Conservation (phyloP, 1,139 yeast genomes). For the Maudiozyma humilis region DNA sequence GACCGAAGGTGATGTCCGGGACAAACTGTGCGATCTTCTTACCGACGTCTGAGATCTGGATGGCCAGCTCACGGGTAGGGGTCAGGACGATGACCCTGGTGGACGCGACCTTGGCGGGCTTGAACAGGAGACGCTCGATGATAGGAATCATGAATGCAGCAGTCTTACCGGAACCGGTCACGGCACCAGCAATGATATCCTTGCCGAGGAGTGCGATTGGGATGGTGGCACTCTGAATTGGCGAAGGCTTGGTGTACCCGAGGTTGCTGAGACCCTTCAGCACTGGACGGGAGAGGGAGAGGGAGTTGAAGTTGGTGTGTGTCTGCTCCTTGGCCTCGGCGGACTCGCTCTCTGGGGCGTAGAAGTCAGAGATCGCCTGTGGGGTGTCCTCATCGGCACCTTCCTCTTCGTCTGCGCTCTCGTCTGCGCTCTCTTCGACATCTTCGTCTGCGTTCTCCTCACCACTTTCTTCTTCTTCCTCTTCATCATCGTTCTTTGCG, state of each 20-base stretch:
- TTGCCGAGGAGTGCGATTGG: constrained; percentile 90
- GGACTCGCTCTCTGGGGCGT: constrained; percentile 49
- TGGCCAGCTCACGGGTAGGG: constrained; percentile 97
- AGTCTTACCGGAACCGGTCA: too few relatives aligned
- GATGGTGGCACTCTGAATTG: constrained; percentile 87
- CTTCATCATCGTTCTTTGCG: constrained; percentile 30
- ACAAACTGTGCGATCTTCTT: constrained; percentile 73
- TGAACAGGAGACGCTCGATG: constrained; percentile 80
- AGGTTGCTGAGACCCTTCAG: constrained; percentile 71
- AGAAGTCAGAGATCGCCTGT: constrained; percentile 64
- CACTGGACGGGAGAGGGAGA: constrained; percentile 83
- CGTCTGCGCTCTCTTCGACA: constrained; percentile 28
- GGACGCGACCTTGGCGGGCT: constrained; percentile 76
- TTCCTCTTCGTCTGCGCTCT: constrained; percentile 31
- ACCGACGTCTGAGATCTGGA: constrained; percentile 93
- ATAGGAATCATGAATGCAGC: constrained; percentile 97
- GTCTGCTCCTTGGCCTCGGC: constrained; percentile 37
- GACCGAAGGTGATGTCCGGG: constrained; percentile 67
- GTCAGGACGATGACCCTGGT: constrained; percentile 85
- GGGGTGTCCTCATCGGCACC: constrained; percentile 52
- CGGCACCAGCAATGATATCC: constrained; percentile 98
- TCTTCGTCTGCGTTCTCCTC: constrained; percentile 27
- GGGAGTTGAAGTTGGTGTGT: constrained; percentile 62
- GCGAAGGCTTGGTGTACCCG: constrained; percentile 81
- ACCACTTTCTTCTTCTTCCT: constrained; percentile 21